phyloP scores from a whole-genome alignment of 164 flowering plant species.

The grape (Vitis vinifera) region ASM3070453v1 NC_081822.1:13005501-13006000 shows the following conservation, averaged over 20 bases:
- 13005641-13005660: neutral
- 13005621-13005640: neutral
- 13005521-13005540: slow-evolving; percentile 94
- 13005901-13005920: slow-evolving; percentile 70
- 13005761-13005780: slow-evolving; percentile 72
- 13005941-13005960: slow-evolving; percentile 77
- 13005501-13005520: slow-evolving; percentile 91
- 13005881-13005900: slow-evolving; percentile 76
- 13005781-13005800: slow-evolving; percentile 82
- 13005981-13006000: slow-evolving; percentile 61
- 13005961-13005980: slow-evolving; percentile 61
- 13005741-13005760: slow-evolving; percentile 87
- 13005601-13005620: neutral
- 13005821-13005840: slow-evolving; percentile 72
- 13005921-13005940: slow-evolving; percentile 95
- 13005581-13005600: neutral
- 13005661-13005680: slow-evolving; percentile 60
- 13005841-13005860: slow-evolving; percentile 51
- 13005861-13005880: slow-evolving; percentile 78
- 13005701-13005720: slow-evolving; percentile 71
- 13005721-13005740: slow-evolving; percentile 57
- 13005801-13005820: slow-evolving; percentile 81
- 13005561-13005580: slow-evolving; percentile 7
- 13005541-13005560: slow-evolving; percentile 41
- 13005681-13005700: slow-evolving; percentile 90